Conservation (phyloP, 2,329 filamentous ascomycete species). For the Penicillium sp. region DNA sequence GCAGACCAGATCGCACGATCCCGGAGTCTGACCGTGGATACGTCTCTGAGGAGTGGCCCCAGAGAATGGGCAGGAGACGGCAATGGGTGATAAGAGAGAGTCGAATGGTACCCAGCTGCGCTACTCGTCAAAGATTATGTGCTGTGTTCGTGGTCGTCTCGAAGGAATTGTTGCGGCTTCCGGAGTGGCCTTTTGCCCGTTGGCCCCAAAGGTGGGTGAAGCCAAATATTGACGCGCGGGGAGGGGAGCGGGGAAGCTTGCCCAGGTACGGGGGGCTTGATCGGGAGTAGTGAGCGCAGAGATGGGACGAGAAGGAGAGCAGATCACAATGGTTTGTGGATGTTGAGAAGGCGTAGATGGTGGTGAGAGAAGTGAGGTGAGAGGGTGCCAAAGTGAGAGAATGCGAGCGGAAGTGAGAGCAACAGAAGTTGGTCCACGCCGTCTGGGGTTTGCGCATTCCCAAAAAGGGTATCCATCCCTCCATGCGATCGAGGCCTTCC, state of each 20-base stretch:
- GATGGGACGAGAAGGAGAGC: neutral
- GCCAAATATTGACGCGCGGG: slow-evolving; percentile 8
- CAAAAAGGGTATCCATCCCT: no score
- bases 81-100: slow-evolving; percentile 8
- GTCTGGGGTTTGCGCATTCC: no score
- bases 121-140: no score
- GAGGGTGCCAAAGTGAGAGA: no score
- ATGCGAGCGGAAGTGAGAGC: no score
- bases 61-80: neutral
- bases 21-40: no score
- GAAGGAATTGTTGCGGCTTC: neutral
- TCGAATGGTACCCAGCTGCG: neutral
- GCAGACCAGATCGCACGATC: neutral
- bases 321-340: no score
- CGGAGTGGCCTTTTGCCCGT: slow-evolving; percentile 4
- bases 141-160: neutral
- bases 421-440: no score
- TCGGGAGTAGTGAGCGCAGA: neutral
- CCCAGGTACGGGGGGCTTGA: slow-evolving; percentile 2
- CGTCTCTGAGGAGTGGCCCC: no score
- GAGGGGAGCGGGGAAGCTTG: slow-evolving; percentile 16
- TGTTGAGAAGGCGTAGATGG: neutral
- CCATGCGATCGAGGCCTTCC: no score
- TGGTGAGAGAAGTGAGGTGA: neutral
- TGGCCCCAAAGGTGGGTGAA: slow-evolving; percentile 5